Conservation (phyloP, 208 protist genomes). For the Trypanosoma melophagium region DNA sequence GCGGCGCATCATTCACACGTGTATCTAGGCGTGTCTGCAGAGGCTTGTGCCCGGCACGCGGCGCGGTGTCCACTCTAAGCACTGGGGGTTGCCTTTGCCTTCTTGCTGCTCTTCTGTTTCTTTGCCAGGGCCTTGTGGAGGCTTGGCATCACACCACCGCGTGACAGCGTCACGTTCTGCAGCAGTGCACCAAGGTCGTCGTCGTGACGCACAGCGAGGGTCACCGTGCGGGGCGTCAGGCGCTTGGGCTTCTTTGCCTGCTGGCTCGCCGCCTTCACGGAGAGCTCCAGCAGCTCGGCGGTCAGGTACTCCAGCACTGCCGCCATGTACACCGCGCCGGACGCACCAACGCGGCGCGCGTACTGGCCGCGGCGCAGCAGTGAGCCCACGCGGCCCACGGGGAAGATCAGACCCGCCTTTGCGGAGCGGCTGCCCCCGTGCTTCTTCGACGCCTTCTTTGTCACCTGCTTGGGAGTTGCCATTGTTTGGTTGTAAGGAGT, state of each 20-base stretch:
- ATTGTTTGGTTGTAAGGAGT: slow-evolving; percentile 24
- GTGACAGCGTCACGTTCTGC: slow-evolving; percentile 74
- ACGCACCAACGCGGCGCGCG: slow-evolving; percentile 95
- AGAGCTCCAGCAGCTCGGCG: slow-evolving; percentile 82
- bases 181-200: slow-evolving; percentile 67
- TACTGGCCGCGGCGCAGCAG: slow-evolving; percentile 96
- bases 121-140: slow-evolving; percentile 76
- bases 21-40: slow-evolving; percentile 2
- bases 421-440: slow-evolving; percentile 81
- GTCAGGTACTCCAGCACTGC: slow-evolving; percentile 98
- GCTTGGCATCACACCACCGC: slow-evolving; percentile 80
- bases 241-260: slow-evolving; percentile 65
- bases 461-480: slow-evolving; percentile 58
- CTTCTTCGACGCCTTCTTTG: slow-evolving; percentile 82
- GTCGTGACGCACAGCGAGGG: slow-evolving; percentile 79
- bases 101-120: slow-evolving; percentile 77
- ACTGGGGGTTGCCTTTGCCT: slow-evolving; percentile 50
- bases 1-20: slow-evolving; percentile 2
- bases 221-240: slow-evolving; percentile 73
- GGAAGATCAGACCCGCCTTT: slow-evolving; percentile 98
- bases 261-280: slow-evolving; percentile 73
- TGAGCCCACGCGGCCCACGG: slow-evolving; percentile 97
- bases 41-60: not conserved
- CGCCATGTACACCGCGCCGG: slow-evolving; percentile 98
- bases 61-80: slow-evolving; percentile 27